Base-by-base conservation (phyloP, 371 early-diverging fungal species). In the Haplosporangium sp. region DNA sequence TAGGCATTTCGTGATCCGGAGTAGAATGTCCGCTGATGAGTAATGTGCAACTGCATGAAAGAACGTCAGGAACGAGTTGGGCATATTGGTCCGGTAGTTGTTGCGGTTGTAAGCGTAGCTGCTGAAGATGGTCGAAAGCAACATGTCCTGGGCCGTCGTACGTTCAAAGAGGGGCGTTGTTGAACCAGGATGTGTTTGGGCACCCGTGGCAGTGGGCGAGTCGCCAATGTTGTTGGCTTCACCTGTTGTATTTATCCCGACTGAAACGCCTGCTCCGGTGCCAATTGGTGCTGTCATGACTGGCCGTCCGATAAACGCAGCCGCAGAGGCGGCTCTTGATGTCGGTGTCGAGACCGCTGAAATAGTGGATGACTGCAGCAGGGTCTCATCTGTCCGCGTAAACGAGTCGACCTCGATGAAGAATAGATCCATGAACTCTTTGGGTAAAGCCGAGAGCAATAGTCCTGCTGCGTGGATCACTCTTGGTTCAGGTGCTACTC, bases 1-100 rank as follows among this genome's bases (percentile, higher is more conserved):
- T 6, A 79, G 64, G 52, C 72, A 72, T 36, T 72, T 67, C 62
- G 72, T 62, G 43, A 73, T 59, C 18, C 73, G 52, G 13, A 79
- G 46, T 18, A 91, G 81, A 0, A 84, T 81, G 63, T 91, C 91
- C 14, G 86, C 67, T 18, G 88, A 88, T 4, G 89, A 88, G 55
- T 91, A 90, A 70, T 89, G 90, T 0, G 86, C 67, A 6, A 89
- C 80, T 5, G 89, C 86, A 60, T 91, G 91, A 68, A 89, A 89
- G 43, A 91, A 76, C 0, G 89, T 86, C 54, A 91, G 58, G 69
- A 90, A 87, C 16, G 86, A 86, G 59, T 91, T 90, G 48, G 91
- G 88, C 29, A 83, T 83, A 48, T 87, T 89, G 63, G 87, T 84
- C 41, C 84, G 80, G 62, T 84, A 89, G 52, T 91, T 90, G 69